Evolutionary conservation across 148 eudicot species (phyloP).

Genomic region (Nepenthes gracilis): DNA sequence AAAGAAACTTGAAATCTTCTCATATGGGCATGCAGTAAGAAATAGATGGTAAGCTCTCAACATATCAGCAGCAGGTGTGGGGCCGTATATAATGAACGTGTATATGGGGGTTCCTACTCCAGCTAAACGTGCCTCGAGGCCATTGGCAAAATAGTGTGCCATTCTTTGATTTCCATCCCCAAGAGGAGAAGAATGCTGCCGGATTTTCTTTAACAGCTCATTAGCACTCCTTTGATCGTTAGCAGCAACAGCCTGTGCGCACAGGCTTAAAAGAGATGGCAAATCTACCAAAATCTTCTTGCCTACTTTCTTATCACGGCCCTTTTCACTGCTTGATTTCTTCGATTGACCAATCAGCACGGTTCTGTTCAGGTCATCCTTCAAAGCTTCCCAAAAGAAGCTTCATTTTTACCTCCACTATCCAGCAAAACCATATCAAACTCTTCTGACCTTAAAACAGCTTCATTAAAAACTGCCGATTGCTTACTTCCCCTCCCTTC

Average conservation of each 20-base stretch:
- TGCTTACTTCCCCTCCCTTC: slow-evolving; percentile 36
- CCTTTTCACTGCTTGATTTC: slow-evolving; percentile 8
- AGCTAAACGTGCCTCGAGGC: slow-evolving; percentile 41
- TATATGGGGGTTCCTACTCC: slow-evolving; percentile 19
- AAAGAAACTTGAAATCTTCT: no score
- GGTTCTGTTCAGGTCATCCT: slow-evolving; percentile 14
- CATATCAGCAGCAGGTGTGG: no score
- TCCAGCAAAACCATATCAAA: slow-evolving; percentile 41
- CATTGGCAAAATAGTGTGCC: slow-evolving; percentile 42
- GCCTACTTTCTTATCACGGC: slow-evolving; percentile 20
- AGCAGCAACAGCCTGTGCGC: slow-evolving; percentile 39
- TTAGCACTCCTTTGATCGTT: slow-evolving; percentile 27
- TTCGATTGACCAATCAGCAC: slow-evolving; percentile 3
- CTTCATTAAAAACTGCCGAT: slow-evolving; percentile 29
- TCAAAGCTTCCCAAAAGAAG: slow-evolving; percentile 24
- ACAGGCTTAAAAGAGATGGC: slow-evolving; percentile 25
- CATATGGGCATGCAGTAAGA: no score
- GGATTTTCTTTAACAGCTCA: slow-evolving; percentile 30
- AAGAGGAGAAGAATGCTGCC: slow-evolving; percentile 26
- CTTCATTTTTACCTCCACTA: slow-evolving; percentile 21
- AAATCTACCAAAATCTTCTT: slow-evolving; percentile 27
- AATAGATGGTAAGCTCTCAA: no score
- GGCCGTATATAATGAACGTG: no score
- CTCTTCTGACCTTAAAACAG: slow-evolving; percentile 32
- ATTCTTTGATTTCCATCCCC: slow-evolving; percentile 48